Evolutionary conservation across 2,329 filamentous ascomycete genomes (phyloP), one percentile per base, ranked within the genome.

Genomic region (Thielaviopsis ethacetica): DNA sequence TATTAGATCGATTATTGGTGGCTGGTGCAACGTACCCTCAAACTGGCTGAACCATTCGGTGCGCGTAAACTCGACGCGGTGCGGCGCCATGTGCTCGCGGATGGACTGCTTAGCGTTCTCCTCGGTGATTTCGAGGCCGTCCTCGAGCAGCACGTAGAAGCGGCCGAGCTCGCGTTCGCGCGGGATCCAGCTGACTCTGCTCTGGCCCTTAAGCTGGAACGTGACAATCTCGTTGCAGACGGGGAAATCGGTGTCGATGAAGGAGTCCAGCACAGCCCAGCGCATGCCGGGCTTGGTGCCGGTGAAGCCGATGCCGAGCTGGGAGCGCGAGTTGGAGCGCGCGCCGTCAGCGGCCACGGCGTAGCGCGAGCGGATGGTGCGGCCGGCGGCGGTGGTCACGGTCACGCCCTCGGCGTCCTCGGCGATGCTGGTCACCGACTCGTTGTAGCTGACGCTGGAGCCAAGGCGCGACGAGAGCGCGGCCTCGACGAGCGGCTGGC

Each of bases 261-360:
- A 76, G 1, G 71, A 72, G 58, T 76, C 74, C 1, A 77, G 65
- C 3, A 76, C 75, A 0, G 73, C 71, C 75, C 75, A 76, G 1
- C 72, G 65, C 75, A 77, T 76, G 60, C 75, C 74, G 0, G 75
- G 75, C 61, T 76, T 76, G 0, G 71, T 72, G 0, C 75, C 75
- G 0, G 70, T 68, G 59, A 76, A 76, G 22, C 62, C 65, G 30
- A 74, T 73, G 1, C 67, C 67, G 1, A 75, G 66, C 0, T 67
- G 61, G 2, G 63, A 66, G 6, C 78, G 73, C 2, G 80, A 71
- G 2, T 68, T 71, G 0, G 75, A 79, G 19, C 73, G 72, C 0
- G 76, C 74, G 1, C 78, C 78, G 49, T 81, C 78, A 5, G 77
- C 77, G 1, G 76, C 78, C 2, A 79, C 70, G 3, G 73, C 71